Evolutionary conservation across 768 basidiomycete species (phyloP), one percentile per base, ranked within the genome.

Genomic region (Naganishia randhawae): DNA sequence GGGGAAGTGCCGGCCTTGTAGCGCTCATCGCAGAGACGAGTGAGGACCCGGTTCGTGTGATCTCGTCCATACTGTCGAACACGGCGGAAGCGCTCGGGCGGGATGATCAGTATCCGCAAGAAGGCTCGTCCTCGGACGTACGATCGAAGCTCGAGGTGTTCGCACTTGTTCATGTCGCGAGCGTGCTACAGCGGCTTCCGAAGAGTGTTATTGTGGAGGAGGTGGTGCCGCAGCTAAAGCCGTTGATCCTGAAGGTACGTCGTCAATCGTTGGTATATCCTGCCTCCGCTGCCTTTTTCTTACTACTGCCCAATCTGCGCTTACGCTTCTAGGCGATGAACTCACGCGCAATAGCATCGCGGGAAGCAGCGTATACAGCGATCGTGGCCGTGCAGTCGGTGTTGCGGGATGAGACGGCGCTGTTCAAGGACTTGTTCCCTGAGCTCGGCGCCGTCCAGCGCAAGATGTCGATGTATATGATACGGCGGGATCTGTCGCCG

Each of bases 401-500:
- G 19, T 37, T 68, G 10, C 22, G 35, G 9, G 33, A 62, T 19
- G 27, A 29, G 19, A 16, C 50, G 29, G 57, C 31, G 17, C 10
- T 50, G 32, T 32, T 68, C 14, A 25, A 33, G n/a, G 29, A 62
- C 22, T 25, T 50, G 29, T 50, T 68, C 11, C 61, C 67, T 14
- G 67, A 57, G 37, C 50, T 68, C 50, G 50, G 57, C n/a, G 50
- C 31, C 17, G 54, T 42, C 19, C 67, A 68, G 50, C 42, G 50
- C 45, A 57, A 68, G 27, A 25, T 68, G 33, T 35, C 29, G 22
- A 37, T 57, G 41, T 50, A 62, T 25, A 45, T 68, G 67, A 52
- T 63, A 9, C 62, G 62, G 66, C 66, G 55, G 31, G 66, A 67
- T 67, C 39, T 67, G 42, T n/a, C n/a, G n/a, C 50, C 35, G 7